A percentile compares a stretch with the other conserved stretches of the same genome.
phyloP scores from a whole-genome alignment of 139 green algal genomes.

The Picochlorum sp. region DNA sequence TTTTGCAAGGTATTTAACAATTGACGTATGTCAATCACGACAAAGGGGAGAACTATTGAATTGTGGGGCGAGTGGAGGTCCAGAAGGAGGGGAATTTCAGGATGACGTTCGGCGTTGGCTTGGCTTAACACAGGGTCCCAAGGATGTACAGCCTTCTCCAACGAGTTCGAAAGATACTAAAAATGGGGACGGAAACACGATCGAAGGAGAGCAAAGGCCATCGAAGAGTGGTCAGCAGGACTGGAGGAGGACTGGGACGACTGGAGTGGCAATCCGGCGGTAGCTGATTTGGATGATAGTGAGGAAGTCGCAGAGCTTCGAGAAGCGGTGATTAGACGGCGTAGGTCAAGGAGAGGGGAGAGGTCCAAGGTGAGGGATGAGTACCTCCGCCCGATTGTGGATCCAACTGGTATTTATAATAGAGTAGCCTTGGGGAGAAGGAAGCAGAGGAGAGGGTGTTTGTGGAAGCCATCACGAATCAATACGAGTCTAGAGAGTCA shows the following conservation, averaged over 20 bases:
- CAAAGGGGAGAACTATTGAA: too few relatives aligned
- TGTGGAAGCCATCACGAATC: constrained; percentile 69
- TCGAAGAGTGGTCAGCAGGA: constrained; percentile 3
- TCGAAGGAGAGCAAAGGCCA: not conserved
- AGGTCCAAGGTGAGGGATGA: constrained; percentile 32
- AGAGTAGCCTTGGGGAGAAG: constrained; percentile 20
- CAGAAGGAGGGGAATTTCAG: too few relatives aligned
- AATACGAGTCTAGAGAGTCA: constrained; percentile 61
- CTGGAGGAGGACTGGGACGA: constrained; percentile 34
- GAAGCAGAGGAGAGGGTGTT: constrained; percentile 38
- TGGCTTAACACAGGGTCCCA: too few relatives aligned
- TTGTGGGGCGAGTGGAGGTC: too few relatives aligned
- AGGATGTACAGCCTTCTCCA: too few relatives aligned
- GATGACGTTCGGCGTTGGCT: too few relatives aligned
- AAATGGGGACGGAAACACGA: not conserved
- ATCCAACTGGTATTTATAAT: constrained; percentile 23
- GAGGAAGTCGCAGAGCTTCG: constrained; percentile 25
- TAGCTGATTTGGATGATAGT: constrained; percentile 24
- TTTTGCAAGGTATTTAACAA: too few relatives aligned
- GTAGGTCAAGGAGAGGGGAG: constrained; percentile 20
- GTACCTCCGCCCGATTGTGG: constrained; percentile 46
- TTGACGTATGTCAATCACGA: too few relatives aligned
- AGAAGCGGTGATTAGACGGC: constrained; percentile 26
- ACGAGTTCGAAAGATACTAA: too few relatives aligned
- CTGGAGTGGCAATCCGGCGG: constrained; percentile 25